Percentiles rank a stretch among this genome's conserved stretches.
phyloP scores from a whole-genome alignment of 768 basidiomycete genomes.

The Mycena latifolia region DNA sequence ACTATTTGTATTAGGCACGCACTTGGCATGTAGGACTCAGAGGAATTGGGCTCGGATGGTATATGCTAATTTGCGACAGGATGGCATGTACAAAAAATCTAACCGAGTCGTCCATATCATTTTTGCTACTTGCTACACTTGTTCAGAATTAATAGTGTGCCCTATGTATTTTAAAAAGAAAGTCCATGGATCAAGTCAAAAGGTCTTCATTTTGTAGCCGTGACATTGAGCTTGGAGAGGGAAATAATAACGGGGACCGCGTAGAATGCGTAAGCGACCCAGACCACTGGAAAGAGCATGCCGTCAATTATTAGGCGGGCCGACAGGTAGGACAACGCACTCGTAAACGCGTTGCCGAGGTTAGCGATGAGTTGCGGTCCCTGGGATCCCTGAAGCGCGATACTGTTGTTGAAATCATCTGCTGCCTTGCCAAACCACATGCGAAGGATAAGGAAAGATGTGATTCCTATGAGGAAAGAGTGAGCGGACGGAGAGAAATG shows the following conservation, averaged over 20 bases:
- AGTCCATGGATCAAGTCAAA: not conserved
- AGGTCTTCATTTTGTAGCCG: constrained; percentile 53
- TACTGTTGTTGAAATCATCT: constrained; percentile 79
- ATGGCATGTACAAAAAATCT: not conserved
- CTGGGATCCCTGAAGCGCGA: constrained; percentile 62
- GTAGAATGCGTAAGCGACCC: constrained; percentile 83
- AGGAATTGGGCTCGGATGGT: too few species aligned
- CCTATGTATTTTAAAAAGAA: not conserved
- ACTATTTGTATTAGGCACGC: too few species aligned
- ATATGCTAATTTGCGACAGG: too few species aligned
- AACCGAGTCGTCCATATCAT: not conserved
- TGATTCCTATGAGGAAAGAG: constrained; percentile 61
- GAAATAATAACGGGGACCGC: constrained; percentile 77
- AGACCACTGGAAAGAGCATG: constrained; percentile 67
- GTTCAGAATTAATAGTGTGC: constrained; percentile 15
- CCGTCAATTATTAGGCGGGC: not conserved
- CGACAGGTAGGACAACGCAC: constrained; percentile 55
- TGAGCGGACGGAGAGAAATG: constrained; percentile 12
- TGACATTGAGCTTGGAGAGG: constrained; percentile 76
- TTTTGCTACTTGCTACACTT: constrained; percentile 21
- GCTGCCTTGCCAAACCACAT: constrained; percentile 89
- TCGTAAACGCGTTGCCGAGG: constrained; percentile 80
- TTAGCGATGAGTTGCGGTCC: constrained; percentile 73
- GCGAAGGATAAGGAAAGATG: constrained; percentile 76
- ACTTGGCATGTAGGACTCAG: too few species aligned